Conservation (phyloP, 345 rosid genomes). For the Populus davidiana region DNA sequence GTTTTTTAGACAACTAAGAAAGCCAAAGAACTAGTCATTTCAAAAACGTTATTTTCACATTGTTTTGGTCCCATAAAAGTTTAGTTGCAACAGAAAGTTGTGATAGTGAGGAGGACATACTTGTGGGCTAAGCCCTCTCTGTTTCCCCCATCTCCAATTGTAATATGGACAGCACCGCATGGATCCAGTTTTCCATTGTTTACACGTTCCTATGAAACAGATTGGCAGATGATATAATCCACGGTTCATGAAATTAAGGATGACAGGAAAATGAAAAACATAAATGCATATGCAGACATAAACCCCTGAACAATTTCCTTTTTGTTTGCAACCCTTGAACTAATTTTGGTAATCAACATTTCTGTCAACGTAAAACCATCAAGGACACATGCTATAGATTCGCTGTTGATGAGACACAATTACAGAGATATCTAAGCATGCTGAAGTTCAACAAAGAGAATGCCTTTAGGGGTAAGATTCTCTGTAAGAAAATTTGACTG, state of each 20-base stretch:
- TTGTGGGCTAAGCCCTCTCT: constrained; percentile 79
- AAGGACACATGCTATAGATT: too few relatives aligned
- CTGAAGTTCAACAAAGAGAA: too few relatives aligned
- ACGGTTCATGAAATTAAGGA: constrained; percentile 11
- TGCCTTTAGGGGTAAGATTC: neutral
- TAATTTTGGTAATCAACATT: too few relatives aligned
- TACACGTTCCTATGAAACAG: constrained; percentile 60
- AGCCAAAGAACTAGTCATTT: neutral
- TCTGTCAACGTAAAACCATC: too few relatives aligned
- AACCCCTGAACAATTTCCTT: neutral
- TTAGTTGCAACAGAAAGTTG: neutral
- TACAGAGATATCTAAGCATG: too few relatives aligned
- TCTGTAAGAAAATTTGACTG: neutral
- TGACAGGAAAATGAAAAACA: neutral
- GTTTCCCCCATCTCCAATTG: constrained; percentile 95
- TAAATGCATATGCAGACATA: neutral
- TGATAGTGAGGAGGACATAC: constrained; percentile 36
- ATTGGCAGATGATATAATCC: constrained; percentile 7
- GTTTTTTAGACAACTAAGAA: neutral
- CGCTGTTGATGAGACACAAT: too few relatives aligned
- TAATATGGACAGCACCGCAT: constrained; percentile 79
- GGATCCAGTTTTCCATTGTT: constrained; percentile 57
- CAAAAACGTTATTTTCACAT: neutral
- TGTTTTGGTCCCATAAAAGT: neutral
- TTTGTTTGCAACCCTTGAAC: neutral